Evolutionary conservation across 208 protist species (phyloP), one percentile per base, ranked within the genome.

Genomic region (Crithidia thermophila): DNA sequence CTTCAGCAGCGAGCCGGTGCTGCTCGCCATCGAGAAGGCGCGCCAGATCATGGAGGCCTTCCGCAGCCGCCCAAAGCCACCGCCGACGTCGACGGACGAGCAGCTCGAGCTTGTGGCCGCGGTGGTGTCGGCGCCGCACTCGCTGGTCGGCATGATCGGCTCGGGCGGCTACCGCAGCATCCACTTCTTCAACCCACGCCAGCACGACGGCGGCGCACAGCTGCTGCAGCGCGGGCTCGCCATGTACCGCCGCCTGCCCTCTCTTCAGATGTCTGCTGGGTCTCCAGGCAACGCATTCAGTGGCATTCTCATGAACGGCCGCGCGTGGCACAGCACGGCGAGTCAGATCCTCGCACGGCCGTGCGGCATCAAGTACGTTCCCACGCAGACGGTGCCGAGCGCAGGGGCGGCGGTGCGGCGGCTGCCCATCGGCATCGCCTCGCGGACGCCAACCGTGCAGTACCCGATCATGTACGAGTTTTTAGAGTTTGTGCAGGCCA

Each of bases 401-500:
- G 39, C 30, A 4, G 20, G 16, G 4, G 31, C 33, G 3, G 51
- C 46, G 3, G 25, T 42, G 57, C 43, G 66, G 11, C 51, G 28
- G n/a, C 31, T n/a, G 7, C 49, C 33, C 14, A 8, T 57, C 5
- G 34, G 42, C 16, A 36, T 58, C 11, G 14, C 34, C 13, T 3
- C 56, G 14, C 57, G 55, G n/a, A 9, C 49, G 20, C 27, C 46
- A 3, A 36, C 52, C 9, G 27, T 30, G 21, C 37, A 73, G 40
- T 82, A 70, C 57, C 59, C 69, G 10, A 73, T 84, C 42, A 78
- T 87, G 51, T 91, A 88, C 69, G 81, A 91, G 50, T 91, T 87
- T 45, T 31, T 83, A 18, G 61, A 39, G 18, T 49, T 69, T 30
- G 21, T 86, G 23, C 64, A 77, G 21, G 71, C 69, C 21, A 81